Conservation (phyloP, 225 moss, liverwort and hornwort species). For the Physcomitrellopsis africana region DNA sequence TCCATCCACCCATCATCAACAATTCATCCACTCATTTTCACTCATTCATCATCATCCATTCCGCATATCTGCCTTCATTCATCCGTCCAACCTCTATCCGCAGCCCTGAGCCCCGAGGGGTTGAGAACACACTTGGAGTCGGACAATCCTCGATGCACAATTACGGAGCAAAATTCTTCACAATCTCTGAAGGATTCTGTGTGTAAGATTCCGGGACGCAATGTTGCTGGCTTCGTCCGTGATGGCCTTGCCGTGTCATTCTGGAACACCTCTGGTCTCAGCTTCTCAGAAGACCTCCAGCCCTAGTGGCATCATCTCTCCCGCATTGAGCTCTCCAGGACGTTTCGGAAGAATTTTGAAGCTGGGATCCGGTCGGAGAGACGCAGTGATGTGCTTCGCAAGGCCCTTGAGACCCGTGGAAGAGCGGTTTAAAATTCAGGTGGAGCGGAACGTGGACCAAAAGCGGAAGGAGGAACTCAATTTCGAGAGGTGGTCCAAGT, state of each 20-base stretch:
- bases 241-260: constrained; percentile 8
- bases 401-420: constrained; percentile 67
- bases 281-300: neutral
- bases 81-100: neutral
- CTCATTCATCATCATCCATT: neutral
- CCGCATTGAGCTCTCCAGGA: neutral
- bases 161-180: neutral
- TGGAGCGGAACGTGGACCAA: constrained; percentile 68
- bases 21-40: neutral
- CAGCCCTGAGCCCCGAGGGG: too few relatives aligned
- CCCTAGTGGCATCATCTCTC: neutral
- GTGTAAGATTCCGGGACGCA: neutral
- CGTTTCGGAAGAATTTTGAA: neutral
- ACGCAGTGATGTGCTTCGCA: constrained; percentile 24
- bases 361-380: neutral
- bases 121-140: too few relatives aligned
- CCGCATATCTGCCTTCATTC: neutral
- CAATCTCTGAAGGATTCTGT: neutral
- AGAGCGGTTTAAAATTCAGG: constrained; percentile 78
- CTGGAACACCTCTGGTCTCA: neutral
- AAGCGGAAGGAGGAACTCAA: constrained; percentile 61
- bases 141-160: neutral
- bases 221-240: constrained; percentile 15
- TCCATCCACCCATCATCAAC: neutral
- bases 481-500: constrained; percentile 75